Evolutionary conservation across 2,329 filamentous ascomycete species (phyloP), one percentile per base, ranked within the genome.

Genomic region (Colletotrichum sp.): DNA sequence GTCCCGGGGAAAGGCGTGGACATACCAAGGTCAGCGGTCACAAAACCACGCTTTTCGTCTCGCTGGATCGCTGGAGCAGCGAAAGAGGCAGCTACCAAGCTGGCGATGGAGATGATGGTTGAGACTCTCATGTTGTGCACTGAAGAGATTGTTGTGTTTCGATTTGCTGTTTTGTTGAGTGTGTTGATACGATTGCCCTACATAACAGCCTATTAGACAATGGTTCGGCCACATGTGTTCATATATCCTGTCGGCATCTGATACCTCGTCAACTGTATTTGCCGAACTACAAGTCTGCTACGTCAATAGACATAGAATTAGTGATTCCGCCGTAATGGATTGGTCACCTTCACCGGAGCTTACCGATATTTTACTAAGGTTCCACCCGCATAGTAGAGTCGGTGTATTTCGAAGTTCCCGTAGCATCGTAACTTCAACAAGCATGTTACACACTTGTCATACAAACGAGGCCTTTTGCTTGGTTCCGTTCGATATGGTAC

Each of bases 111-210:
- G n/a, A 52, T 52, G 44, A 52, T 52, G n/a, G 44, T 52, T 52
- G 44, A 52, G 10, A 22, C 44, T 52, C 44, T 52, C 44, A 52
- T 52, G 0, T 22, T 52, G n/a, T 13, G 44, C 10, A 6, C 2
- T 8, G n/a, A 52, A 22, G n/a, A 9, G 4, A n/a, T 22, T 52
- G n/a, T 0, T 13, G 3, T 7, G 6, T 52, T 52, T 52, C n/a
- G 8, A 52, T 52, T 8, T 13, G 3, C 1, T 48, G 2, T 48
- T 3, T n/a, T 48, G 44, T 22, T 48, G 18, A 12, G 3, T 48
- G 6, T 48, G 1, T 1, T 3, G 9, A 12, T 48, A n/a, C 5
- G 9, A 10, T 12, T n/a, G 39, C 5, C 0, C 9, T n/a, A 12
- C 32, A 7, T 7, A 2, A 16, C 0, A 5, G 4, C 0, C 36